phyloP scores from a whole-genome alignment of 805 yeast species.

The Candida sithepensis region DNA sequence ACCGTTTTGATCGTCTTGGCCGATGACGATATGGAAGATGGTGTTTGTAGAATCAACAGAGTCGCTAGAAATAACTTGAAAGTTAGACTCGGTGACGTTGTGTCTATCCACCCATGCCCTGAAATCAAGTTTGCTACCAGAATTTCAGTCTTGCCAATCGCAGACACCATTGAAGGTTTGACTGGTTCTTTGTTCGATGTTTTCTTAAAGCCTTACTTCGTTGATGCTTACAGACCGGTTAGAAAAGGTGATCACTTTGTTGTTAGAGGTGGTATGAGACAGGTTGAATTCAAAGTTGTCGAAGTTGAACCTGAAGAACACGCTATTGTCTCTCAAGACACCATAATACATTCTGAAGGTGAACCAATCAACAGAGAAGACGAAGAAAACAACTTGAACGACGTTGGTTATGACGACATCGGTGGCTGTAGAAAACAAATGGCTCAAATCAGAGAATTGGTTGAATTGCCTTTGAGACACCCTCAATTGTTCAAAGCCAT shows the following conservation, averaged over 20 bases:
- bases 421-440: constrained; percentile 99
- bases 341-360: constrained; percentile 97
- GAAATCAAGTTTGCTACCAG: constrained; percentile 96
- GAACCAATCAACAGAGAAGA: constrained; percentile 98
- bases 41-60: constrained; percentile 90
- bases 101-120: constrained; percentile 92
- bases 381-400: constrained; percentile 93
- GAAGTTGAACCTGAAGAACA: constrained; percentile 97
- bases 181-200: constrained; percentile 96
- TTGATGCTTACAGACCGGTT: constrained; percentile 98
- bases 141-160: constrained; percentile 92
- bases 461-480: constrained; percentile 96
- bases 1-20: constrained; percentile 94
- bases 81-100: constrained; percentile 89
- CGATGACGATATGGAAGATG: constrained; percentile 96
- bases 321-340: constrained; percentile 98
- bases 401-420: constrained; percentile 97
- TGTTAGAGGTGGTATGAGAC: constrained; percentile 99
- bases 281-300: constrained; percentile 96
- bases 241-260: constrained; percentile 96
- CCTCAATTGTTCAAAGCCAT: constrained; percentile 97
- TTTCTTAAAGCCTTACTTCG: constrained; percentile 94
- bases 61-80: constrained; percentile 94
- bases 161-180: constrained; percentile 96
- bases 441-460: constrained; percentile 99